Base-by-base conservation (phyloP, 345 rosid genomes). In the Angophora floribunda region DNA sequence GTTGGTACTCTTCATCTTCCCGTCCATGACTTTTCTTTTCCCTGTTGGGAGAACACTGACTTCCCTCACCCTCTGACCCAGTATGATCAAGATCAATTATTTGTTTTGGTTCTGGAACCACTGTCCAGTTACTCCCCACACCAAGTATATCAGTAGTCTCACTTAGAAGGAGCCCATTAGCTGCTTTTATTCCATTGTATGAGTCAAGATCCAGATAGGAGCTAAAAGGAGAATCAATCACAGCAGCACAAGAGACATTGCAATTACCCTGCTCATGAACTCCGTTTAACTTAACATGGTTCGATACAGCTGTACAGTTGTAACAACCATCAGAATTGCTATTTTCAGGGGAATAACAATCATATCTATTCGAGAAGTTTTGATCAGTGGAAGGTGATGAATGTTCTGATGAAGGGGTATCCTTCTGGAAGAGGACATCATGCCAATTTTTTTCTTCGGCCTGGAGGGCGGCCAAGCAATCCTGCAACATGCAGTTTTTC, bases 391-490 rank as follows among this genome's bases (percentile, higher is more conserved):
- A 85, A 85, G 70, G 57, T 32, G 89, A 86, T 50, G 28, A 4
- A 6, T 75, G 75, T 50, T 79, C 44, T 21, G 91, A 75, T 5
- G 94, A 85, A 75, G 90, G 90, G 22, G 93, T 93, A 86, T 92
- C 87, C 41, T 91, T 91, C 89, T 94, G 94, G 26, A 93, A 93
- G 88, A 96, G 93, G 26, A 90, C 98, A 65, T 96, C 96, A 84
- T 91, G 95, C 50, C 96, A 93, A 55, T 97, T 94, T 85, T 91
- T 97, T 87, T 95, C 99, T 22, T 96, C 96, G 6, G 97, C 97
- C 91, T 97, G 99, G 87, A 97, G 94, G 32, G 87, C 87, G 47
- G 99, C 96, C 63, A 96, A 93, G 88, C 94, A 92, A 50, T 95
- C 96, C 92, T 93, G 96, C 86, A 95, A 90, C 98, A 97, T 95